Evolutionary conservation across 2,329 filamentous ascomycete genomes (phyloP).

Genomic region (Magnaporthales sp.): DNA sequence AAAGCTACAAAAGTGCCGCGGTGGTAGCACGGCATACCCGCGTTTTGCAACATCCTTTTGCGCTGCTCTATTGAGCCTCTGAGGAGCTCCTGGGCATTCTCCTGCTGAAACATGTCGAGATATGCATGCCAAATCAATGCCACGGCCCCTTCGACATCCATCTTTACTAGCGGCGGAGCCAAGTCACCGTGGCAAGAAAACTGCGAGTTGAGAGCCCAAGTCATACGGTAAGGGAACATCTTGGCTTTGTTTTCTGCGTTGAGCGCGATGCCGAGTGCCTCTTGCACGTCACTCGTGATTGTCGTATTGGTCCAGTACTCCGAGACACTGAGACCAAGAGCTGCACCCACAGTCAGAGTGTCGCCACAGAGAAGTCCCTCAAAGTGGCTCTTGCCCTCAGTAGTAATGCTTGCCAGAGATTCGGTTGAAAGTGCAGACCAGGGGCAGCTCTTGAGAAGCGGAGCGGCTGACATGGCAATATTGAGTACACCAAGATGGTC

Average conservation of each 20-base stretch:
- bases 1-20: constrained; percentile 29
- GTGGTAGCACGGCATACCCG: constrained; percentile 23
- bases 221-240: constrained; percentile 17
- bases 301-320: constrained; percentile 43
- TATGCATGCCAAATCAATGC: constrained; percentile 32
- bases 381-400: constrained; percentile 22
- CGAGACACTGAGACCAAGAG: constrained; percentile 40
- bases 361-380: constrained; percentile 36
- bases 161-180: constrained; percentile 5
- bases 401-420: constrained; percentile 21
- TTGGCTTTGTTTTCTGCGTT: not conserved
- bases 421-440: constrained; percentile 43
- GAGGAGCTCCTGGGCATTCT: constrained; percentile 19
- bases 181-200: constrained; percentile 14
- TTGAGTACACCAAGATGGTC: constrained; percentile 36
- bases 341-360: constrained; percentile 33
- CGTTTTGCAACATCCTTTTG: constrained; percentile 4
- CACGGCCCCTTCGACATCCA: constrained; percentile 29
- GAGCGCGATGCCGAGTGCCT: not conserved
- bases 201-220: constrained; percentile 9
- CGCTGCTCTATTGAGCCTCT: constrained; percentile 7
- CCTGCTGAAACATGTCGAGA: constrained; percentile 32
- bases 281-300: constrained; percentile 2
- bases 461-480: constrained; percentile 32
- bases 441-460: constrained; percentile 33